Evolutionary conservation across 495 filamentous ascomycete genomes (phyloP), one percentile per base, ranked within the genome.

Genomic region (Hypomontagnella submonticulosa): DNA sequence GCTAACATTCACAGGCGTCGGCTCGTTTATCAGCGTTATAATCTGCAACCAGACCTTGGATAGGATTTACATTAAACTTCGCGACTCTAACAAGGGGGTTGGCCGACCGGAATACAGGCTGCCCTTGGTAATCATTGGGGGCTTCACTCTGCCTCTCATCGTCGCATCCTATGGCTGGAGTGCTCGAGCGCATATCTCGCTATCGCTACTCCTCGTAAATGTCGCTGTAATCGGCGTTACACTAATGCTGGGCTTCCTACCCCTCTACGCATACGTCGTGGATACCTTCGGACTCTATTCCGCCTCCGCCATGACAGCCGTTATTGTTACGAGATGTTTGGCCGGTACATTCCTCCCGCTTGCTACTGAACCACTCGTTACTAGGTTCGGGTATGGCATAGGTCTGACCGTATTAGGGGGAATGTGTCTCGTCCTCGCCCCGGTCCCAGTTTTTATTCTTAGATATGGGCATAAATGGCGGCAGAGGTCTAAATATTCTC

Each of bases 261-360:
- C 85, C 0, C 49, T 87, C 19, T 77, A 76, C 64, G 76, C 83
- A 0, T 88, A 86, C 52, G 75, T 88, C 7, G 84, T 86, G 0
- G 85, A 88, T 59, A 83, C 84, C 0, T 88, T 84, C 60, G 81
- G 82, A 0, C 51, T 84, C 10, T 85, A 82, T 63, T 77, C 81
- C 4, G 84, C 85, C 0, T 83, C 80, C 12, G 85, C 84, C 2
- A 77, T 86, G 78, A 87, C 85, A 1, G 80, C 79, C 0, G 70
- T 85, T 20, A 81, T 87, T 34, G 81, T 88, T 19, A 73, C 75
- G 16, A 71, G 85, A 27, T 87, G 84, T 63, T 70, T 88, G 4
- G 79, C 79, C 66, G 77, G 81, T 16, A 86, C 85, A 0, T 76
- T 87, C 18, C 48, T 88, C 34, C 85, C 85, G 1, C 71, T 87